phyloP scores from a whole-genome alignment of 495 filamentous ascomycete species.

The Rusavskia elegans region DNA sequence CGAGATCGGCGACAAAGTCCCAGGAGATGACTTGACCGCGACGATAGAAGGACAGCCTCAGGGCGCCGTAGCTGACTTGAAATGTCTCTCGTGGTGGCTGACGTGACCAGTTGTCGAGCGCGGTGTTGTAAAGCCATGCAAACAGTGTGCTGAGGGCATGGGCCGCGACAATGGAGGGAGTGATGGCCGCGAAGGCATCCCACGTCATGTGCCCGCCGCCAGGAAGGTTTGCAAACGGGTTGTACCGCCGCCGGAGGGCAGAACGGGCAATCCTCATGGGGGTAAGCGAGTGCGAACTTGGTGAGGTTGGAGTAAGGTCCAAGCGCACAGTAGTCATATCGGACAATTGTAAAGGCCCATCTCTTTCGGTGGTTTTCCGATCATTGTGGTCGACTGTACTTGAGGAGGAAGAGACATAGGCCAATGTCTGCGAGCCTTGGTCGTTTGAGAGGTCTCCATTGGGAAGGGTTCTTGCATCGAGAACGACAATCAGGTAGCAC shows the following conservation, averaged over 20 bases:
- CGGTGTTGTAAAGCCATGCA: background rate
- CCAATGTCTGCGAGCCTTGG: background rate
- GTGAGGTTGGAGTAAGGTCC: background rate
- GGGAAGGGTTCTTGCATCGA: background rate
- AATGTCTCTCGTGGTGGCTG: background rate
- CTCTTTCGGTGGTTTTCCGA: background rate
- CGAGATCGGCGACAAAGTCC: background rate
- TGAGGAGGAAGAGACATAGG: background rate
- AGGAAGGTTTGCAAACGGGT: background rate
- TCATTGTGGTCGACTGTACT: background rate
- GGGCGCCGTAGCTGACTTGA: background rate
- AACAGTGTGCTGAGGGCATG: background rate
- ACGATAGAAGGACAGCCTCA: background rate
- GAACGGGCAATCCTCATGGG: background rate
- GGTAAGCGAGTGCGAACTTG: background rate
- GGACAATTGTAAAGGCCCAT: background rate
- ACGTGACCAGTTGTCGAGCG: background rate
- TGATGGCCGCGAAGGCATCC: background rate
- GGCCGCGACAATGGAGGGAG: background rate
- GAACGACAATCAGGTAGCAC: background rate
- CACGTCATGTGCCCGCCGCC: background rate
- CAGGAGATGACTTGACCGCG: background rate
- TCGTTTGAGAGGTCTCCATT: background rate
- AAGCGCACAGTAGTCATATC: background rate
- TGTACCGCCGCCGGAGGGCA: background rate